Base-by-base conservation (phyloP, 2,329 filamentous ascomycete species). In the Raffaelea arxii region DNA sequence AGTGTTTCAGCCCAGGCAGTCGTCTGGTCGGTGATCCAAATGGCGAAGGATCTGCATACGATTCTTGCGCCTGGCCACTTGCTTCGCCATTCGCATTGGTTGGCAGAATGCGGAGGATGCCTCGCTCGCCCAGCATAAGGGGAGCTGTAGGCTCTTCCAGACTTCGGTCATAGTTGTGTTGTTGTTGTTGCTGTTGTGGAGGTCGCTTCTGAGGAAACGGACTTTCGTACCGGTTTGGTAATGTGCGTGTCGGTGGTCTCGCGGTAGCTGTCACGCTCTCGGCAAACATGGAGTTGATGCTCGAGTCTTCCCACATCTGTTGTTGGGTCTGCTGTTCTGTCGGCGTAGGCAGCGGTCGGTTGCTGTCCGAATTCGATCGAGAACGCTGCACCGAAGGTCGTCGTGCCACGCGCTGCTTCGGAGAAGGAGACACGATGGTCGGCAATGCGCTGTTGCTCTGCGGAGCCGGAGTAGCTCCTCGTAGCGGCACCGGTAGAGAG, bases 41-140 rank as follows among this genome's bases (percentile, higher is more conserved):
- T 2, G 51, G 53, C 16, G 53, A 46, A 12, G 53, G 51, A 7
- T 58, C 53, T 16, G 51, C 54, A 27, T 58, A 57, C 9, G 55
- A 55, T 25, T 54, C 47, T 9, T 56, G 57, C 11, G 53, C 54
- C 19, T 58, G 55, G 52, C 55, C 42, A 53, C 48, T 47, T 48
- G 27, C 30, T 9, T 46, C 58, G 21, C 51, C 54, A 7, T 41
- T 44, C 43, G 41, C 44, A 43, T 48, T 25, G 48, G 49, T 42
- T 6, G 54, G 50, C 7, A 63, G 51, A 25, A 69, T 61, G 22
- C 60, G 62, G 49, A 70, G 61, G 4, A 59, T 51, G 25, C 66
- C 62, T 36, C 65, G 58, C n/a, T 67, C 63, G 16, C 58, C 58
- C 36, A 68, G 51, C 11, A 62, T 46, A 66, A 64, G 21, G 61